phyloP scores from a whole-genome alignment of 1,284 basidiomycete species.

The Termitomyces sp. region DNA sequence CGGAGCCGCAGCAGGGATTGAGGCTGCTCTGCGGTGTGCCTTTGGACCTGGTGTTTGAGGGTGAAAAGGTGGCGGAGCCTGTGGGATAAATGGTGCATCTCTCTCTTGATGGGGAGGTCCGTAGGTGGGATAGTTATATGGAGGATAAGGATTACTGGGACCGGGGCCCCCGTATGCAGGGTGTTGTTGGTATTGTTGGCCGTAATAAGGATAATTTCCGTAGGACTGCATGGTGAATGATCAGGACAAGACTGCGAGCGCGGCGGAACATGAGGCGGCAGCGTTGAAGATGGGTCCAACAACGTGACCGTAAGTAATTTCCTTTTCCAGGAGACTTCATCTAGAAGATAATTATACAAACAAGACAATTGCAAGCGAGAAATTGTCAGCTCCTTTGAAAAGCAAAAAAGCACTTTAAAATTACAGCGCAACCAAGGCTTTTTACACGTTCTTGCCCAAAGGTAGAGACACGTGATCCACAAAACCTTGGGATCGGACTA shows the following conservation, averaged over 20 bases:
- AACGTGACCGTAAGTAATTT: slow-evolving; percentile 12
- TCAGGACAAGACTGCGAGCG: slow-evolving; percentile 7
- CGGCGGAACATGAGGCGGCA: slow-evolving; percentile 7
- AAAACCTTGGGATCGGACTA: not conserved
- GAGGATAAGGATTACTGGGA: slow-evolving; percentile 28
- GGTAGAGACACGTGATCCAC: slow-evolving; percentile 12
- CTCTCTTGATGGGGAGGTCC: slow-evolving; percentile 14
- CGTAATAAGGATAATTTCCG: slow-evolving; percentile 28
- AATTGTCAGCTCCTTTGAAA: too few species aligned
- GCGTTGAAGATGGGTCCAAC: not conserved
- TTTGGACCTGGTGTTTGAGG: slow-evolving; percentile 14
- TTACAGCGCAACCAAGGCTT: too few species aligned
- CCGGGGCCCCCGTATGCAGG: slow-evolving; percentile 24
- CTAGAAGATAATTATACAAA: not conserved
- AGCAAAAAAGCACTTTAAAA: not conserved
- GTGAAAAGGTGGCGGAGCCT: slow-evolving; percentile 4
- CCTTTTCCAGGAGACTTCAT: slow-evolving; percentile 13
- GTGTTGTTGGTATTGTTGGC: slow-evolving; percentile 26
- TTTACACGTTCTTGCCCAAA: too few species aligned
- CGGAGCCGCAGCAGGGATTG: slow-evolving; percentile 20
- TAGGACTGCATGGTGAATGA: slow-evolving; percentile 27
- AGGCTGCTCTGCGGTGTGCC: slow-evolving; percentile 23
- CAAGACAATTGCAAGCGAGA: not conserved
- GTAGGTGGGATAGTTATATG: slow-evolving; percentile 25
- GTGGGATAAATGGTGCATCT: slow-evolving; percentile 19